Evolutionary conservation across 805 yeast genomes (phyloP), one percentile per base, ranked within the genome.

Genomic region (Wickerhamiella dianesei): DNA sequence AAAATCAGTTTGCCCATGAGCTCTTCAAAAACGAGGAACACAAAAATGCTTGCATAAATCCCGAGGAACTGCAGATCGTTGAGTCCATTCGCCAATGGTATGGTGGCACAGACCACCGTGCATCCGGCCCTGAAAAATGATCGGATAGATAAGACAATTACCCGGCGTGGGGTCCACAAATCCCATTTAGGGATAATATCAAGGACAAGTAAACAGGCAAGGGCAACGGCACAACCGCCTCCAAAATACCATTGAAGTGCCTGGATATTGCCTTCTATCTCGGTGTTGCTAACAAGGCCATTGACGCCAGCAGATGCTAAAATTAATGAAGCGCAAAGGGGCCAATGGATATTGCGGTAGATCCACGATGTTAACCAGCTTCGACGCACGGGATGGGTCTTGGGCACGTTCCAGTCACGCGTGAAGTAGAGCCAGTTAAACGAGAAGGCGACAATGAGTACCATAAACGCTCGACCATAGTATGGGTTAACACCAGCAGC

Each of bases 391-490:
- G 48, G 48, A 25, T 46, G 48, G 12, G 35, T 21, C 35, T 46
- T 46, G 18, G n/a, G 4, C 16, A 46, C 48, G 3, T 32, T 21
- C 42, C 42, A 42, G 36, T 46, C 48, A 6, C 29, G 36, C 9
- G 48, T 46, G 40, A 46, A 46, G 20, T 46, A 46, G 3, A 46
- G 32, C 48, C 48, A 46, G 43, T 46, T 46, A 17, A 36, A 18
- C 22, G 21, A 21, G 40, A 25, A 46, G 14, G 48, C 25, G 14
- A 46, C 48, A 5, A 46, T 29, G 21, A 46, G 41, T 5, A 41
- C 43, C 44, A 43, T 40, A 17, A 46, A 37, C 21, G 48, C 48
- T n/a, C 48, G 48, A 2, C 45, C 48, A n/a, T 46, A 46, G 36
- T 22, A 46, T 16, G 14, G 20, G 19, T 43, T 21, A 2, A 46